Base-by-base conservation (phyloP, 2,329 filamentous ascomycete genomes). In the Trichoderma sp. region DNA sequence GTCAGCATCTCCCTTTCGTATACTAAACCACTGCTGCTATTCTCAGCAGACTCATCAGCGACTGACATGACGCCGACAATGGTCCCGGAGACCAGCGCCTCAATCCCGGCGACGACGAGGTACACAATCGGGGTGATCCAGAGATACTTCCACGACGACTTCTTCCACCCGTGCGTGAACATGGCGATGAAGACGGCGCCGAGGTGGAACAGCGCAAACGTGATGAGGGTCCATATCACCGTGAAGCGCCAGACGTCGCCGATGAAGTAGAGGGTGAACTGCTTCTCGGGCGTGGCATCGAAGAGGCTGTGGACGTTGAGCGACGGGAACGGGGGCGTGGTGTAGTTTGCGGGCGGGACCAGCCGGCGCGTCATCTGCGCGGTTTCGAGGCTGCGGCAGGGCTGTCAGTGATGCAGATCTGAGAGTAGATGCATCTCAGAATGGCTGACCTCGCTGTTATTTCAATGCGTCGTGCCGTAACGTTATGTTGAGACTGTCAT, bases 221-320 rank as follows among this genome's bases (percentile, higher is more conserved):
- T 85, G 34, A 96, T 86, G 44, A 96, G 78, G 0, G 92, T 96
- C 93, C 93, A 97, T 74, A 89, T 85, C 17, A 95, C 78, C 1
- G 92, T 97, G 76, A 95, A 97, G 69, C 90, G 89, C 89, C 92
- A 94, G 63, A 96, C 91, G 73, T 96, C 92, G 66, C 78, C 75
- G 3, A 91, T 82, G 72, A 90, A 83, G 80, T 91, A 94, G 70
- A 97, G 87, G 44, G 86, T 84, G 66, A 84, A 83, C 57, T 67
- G 69, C 67, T 76, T 78, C 51, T 83, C 79, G 66, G 76, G 43
- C 43, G 74, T 78, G 55, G 73, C 69, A 66, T 80, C 77, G 68
- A 79, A 76, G 14, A 88, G 81, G 26, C 73, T 75, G 41, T 90
- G 88, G 85, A 91, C 90, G 79, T 92, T 92, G 67, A 97, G 87